Conservation (phyloP, 2,329 filamentous ascomycete genomes). For the Alternaria tenuissima region DNA sequence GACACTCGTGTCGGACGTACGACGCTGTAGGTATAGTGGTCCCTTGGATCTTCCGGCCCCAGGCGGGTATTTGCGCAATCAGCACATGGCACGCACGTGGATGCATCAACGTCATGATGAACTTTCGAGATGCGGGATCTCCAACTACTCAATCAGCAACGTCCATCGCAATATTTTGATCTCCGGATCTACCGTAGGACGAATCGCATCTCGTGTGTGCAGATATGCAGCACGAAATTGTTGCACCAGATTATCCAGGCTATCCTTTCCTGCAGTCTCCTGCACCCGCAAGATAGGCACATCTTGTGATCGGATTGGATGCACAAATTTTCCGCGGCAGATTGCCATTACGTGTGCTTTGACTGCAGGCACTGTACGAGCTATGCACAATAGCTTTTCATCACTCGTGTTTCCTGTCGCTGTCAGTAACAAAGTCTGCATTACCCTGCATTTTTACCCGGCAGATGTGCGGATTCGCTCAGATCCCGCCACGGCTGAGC, state of each 20-base stretch:
- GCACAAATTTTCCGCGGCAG: not conserved
- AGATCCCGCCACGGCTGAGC: not conserved
- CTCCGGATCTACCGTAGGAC: slow-evolving; percentile 9
- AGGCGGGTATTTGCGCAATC: slow-evolving; percentile 15
- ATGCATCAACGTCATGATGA: slow-evolving; percentile 16
- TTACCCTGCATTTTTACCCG: slow-evolving; percentile 11
- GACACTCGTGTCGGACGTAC: slow-evolving; percentile 2
- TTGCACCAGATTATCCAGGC: not conserved
- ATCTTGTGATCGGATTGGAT: not conserved
- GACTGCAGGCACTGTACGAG: slow-evolving; percentile 5
- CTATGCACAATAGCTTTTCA: slow-evolving; percentile 3
- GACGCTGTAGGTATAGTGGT: slow-evolving; percentile 1
- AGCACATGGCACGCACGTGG: slow-evolving; percentile 17
- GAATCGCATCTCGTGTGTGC: not conserved
- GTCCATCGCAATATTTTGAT: slow-evolving; percentile 5
- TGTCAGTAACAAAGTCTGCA: slow-evolving; percentile 8
- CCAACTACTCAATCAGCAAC: slow-evolving; percentile 5
- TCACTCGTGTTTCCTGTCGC: not conserved
- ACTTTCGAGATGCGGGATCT: slow-evolving; percentile 5
- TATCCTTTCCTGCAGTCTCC: slow-evolving; percentile 1
- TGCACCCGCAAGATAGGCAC: slow-evolving; percentile 5
- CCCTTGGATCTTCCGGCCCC: slow-evolving; percentile 17
- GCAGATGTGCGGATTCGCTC: slow-evolving; percentile 10
- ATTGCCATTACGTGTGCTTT: slow-evolving; percentile 9
- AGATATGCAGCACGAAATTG: not conserved